A percentile compares a stretch with the other conserved stretches of the same genome.
phyloP scores from a whole-genome alignment of 805 yeast species.

The Komagataella pseudopastoris region DNA sequence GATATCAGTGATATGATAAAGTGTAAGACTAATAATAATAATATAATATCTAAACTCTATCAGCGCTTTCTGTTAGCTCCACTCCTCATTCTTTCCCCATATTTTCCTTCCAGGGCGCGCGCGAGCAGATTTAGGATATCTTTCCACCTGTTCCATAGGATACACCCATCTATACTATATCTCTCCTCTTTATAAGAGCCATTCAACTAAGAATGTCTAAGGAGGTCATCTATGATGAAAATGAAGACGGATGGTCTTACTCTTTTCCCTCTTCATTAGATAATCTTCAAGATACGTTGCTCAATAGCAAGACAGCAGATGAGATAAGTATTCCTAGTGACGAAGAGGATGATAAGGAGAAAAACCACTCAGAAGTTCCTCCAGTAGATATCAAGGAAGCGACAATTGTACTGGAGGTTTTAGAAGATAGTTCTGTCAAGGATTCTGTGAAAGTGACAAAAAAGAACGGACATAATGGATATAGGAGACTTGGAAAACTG shows the following conservation, averaged over 20 bases:
- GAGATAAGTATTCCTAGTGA: conserved; percentile 1
- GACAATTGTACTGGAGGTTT: background rate
- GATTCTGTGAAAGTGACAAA: background rate
- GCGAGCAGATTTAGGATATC: background rate
- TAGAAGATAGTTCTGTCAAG: background rate
- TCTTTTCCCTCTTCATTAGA: conserved; percentile 7
- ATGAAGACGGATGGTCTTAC: conserved; percentile 8
- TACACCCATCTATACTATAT: background rate
- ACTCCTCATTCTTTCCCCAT: background rate
- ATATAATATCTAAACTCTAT: too few relatives aligned
- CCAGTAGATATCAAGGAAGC: conserved; percentile 7
- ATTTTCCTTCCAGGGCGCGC: background rate
- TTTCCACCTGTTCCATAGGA: background rate
- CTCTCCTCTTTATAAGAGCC: background rate
- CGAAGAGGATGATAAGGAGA: conserved; percentile 3
- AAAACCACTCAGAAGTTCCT: conserved; percentile 1
- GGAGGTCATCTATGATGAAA: background rate
- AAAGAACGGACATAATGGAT: background rate
- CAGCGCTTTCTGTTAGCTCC: background rate
- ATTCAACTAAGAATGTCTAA: background rate
- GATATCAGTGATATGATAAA: background rate
- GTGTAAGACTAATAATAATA: background rate
- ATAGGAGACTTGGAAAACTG: background rate
- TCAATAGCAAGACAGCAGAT: background rate
- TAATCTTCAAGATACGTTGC: conserved; percentile 2